Percentiles rank a stretch among this genome's conserved stretches.
Conservation (phyloP, 305 asterid genomes). For the Rubia peregrina region DNA sequence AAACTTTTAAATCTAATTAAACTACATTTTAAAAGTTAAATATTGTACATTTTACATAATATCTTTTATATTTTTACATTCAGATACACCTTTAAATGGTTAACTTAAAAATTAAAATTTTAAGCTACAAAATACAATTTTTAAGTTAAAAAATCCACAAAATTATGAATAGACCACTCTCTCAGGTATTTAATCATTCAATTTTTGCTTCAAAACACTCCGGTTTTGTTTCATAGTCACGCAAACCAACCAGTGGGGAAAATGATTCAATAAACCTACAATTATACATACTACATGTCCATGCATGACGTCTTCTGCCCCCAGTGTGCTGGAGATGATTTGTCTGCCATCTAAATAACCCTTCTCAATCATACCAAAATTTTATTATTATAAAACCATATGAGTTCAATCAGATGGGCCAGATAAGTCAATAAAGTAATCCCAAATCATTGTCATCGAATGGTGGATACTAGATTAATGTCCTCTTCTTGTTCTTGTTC, state of each 20-base stretch:
- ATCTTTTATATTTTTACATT: too few species aligned
- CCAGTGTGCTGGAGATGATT: conserved; percentile 14
- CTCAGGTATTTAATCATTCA: too few species aligned
- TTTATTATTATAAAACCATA: neutral
- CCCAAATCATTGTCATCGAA: conserved; percentile 6
- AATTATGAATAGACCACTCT: too few species aligned
- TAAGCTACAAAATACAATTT: too few species aligned
- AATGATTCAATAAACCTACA: neutral
- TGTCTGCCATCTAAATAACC: neutral
- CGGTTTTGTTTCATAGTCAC: too few species aligned
- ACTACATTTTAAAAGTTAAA: too few species aligned
- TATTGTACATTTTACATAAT: too few species aligned
- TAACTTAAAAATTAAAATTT: too few species aligned
- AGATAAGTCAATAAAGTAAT: conserved; percentile 13
- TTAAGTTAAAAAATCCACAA: too few species aligned
- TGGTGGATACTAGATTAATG: neutral
- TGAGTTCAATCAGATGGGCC: neutral
- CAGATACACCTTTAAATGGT: too few species aligned
- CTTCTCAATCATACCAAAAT: neutral
- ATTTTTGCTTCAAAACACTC: too few species aligned
- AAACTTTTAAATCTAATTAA: too few species aligned
- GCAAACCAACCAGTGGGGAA: neutral
- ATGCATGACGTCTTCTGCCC: neutral
- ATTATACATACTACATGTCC: neutral
- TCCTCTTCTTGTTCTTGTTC: neutral